Conservation (phyloP, 495 filamentous ascomycete species). For the Penicillium argentinense region DNA sequence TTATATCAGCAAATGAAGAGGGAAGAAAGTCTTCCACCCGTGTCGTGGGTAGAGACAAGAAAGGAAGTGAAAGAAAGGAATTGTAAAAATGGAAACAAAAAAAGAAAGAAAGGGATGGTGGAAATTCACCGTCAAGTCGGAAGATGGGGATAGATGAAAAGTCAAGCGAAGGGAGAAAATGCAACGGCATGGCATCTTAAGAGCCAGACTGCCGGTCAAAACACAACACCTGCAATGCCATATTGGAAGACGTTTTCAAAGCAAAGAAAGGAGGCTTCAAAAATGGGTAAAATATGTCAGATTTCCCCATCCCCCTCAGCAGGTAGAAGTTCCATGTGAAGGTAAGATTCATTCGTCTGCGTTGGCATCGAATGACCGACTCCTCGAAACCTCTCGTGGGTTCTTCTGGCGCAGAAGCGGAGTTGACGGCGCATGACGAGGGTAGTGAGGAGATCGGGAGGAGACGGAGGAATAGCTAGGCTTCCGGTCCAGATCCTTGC, state of each 20-base stretch:
- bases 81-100: conserved; percentile 8
- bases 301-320: no score
- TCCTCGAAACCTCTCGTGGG: conserved; percentile 24
- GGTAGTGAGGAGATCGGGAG: conserved; percentile 21
- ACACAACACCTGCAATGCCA: background rate
- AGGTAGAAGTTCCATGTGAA: no score
- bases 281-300: no score
- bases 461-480: conserved; percentile 20
- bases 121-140: background rate
- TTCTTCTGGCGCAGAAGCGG: conserved; percentile 33
- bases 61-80: background rate
- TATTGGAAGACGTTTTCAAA: no score
- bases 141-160: background rate
- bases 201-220: no score
- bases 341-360: conserved; percentile 27
- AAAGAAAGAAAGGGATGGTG: conserved; percentile 7
- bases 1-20: conserved; percentile 36
- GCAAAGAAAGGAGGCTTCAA: no score
- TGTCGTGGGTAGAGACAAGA: conserved; percentile 1
- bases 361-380: conserved; percentile 33
- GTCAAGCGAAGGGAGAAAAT: conserved; percentile 5
- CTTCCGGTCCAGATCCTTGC: conserved; percentile 41
- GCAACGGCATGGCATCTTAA: background rate
- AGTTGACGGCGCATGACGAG: conserved; percentile 39
- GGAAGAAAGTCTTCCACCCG: conserved; percentile 11